Base-by-base conservation (phyloP, 257 asterid genomes). In the Primulina tabacum region DNA sequence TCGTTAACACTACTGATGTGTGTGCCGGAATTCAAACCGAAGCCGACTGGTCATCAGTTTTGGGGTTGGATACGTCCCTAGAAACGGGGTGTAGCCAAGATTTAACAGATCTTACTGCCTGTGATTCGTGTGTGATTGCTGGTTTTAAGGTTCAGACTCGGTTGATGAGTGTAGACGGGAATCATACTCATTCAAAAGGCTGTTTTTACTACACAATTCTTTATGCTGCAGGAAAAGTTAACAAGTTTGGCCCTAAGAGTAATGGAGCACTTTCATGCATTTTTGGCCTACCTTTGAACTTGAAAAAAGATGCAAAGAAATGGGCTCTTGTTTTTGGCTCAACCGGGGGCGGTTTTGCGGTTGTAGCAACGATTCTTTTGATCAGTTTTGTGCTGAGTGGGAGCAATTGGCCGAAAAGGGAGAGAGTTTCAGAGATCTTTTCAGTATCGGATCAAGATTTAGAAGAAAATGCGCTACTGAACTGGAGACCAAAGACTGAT, bases 171-270 rank as follows among this genome's bases (percentile, higher is more conserved):
- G 1, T 70, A 9, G 95, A 88, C 53, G 81, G 82, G 1, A 69
- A 88, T 20, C 56, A 3, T 17, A 76, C 86, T 8, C 88, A 79
- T 52, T 70, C 85, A 4, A 76, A 20, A 26, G 91, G 88, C 6
- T 88, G 95, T 60, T 85, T 84, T 68, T 52, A 78, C 75, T 88
- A 77, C 78, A 77, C 90, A 1, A 59, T 84, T 34, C 40, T 86
- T 8, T 88, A 86, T 56, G 95, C 92, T 40, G 95, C 90, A 1
- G 92, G 86, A 5, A 8, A 86, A 0, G 90, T 72, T 14, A 82
- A 86, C 33, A 71, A 75, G 71, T 59, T 80, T 5, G 92, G 95
- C 60, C 90, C 92, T 18, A 71, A 62, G 6, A 84, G 88, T 62
- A n/a, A 4, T 5, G 87, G 95, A 1, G 76, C 84, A 7, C 73